phyloP scores from a whole-genome alignment of 441 rosid species.

The Pelargonium myrrhifolium region DNA sequence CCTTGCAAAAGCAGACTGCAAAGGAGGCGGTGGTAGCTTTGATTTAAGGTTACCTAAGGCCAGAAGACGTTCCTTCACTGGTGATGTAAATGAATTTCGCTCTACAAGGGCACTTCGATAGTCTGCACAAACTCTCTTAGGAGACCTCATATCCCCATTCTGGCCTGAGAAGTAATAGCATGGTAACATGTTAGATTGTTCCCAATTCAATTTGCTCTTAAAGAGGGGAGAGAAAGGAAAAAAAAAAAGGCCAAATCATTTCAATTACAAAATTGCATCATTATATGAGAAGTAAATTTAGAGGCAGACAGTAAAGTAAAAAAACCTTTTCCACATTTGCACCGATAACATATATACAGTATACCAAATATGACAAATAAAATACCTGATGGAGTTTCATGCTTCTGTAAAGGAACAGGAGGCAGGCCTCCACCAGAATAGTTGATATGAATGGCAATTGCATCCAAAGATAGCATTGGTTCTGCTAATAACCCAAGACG shows the following conservation, averaged over 20 bases:
- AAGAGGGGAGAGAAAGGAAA: background rate
- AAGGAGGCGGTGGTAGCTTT: conserved; percentile 68
- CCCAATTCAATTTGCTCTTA: background rate
- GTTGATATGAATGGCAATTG: conserved; percentile 69
- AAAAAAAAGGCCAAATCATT: background rate
- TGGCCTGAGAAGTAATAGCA: conserved; percentile 50
- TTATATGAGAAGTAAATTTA: background rate
- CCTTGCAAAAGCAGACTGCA: conserved; percentile 99
- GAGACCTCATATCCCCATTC: conserved; percentile 76
- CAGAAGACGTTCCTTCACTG: conserved; percentile 82
- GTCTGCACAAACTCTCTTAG: conserved; percentile 62
- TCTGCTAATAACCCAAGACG: conserved; percentile 79
- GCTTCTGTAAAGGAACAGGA: conserved; percentile 45
- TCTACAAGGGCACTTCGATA: conserved; percentile 84
- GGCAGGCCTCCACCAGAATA: conserved; percentile 49
- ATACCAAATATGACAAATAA: background rate
- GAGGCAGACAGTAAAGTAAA: background rate
- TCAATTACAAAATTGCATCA: background rate
- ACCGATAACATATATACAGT: background rate
- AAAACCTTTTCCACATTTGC: background rate
- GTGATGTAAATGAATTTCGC: conserved; percentile 83
- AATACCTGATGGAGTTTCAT: conserved; percentile 52
- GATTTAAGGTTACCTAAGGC: conserved; percentile 59
- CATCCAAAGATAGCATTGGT: conserved; percentile 96
- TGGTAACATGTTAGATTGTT: background rate